Evolutionary conservation across 768 basidiomycete genomes (phyloP), one percentile per base, ranked within the genome.

Genomic region (Termitomyces sp.): DNA sequence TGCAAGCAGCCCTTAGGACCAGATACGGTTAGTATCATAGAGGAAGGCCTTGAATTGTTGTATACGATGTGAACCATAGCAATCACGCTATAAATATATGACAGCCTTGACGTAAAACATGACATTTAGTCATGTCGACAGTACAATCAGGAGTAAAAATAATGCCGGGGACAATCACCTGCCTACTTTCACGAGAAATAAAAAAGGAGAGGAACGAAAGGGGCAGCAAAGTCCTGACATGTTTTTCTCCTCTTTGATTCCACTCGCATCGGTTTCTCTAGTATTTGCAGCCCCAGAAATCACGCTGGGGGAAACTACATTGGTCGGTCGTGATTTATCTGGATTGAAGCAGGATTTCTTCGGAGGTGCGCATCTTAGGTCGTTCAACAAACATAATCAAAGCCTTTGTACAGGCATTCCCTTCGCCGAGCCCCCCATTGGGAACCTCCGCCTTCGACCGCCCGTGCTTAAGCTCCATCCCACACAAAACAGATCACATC

Each of bases 361-460:
- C 64, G 77, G 77, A 21, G 78, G 79, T 78, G 53, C 38, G 64
- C n/a, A 19, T 47, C 14, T 31, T 50, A 23, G 17, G 35, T 54
- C 37, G 9, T 14, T 9, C 8, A 10, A 28, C 8, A 3, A 7
- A 14, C 8, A 12, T 12, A 6, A 12, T 33, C 37, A 11, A 11
- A 8, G 17, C 30, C 2, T 65, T 56, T 38, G 10, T 26, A 17
- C 7, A 75, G 80, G 76, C 17, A 80, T 85, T 43, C 82, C 81
- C 1, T 85, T 71, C 54, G 81, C 79, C 31, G 74, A 83, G 58
- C 77, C 81, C 9, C 82, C 83, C 15, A 53, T 82, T 33, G 80
- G 80, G 3, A 56, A 71, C 35, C 60, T 80, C 23, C 74, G 82
- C 31, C 72, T 83, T 11, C 31, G 19, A n/a, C 47, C 31, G 1